Evolutionary conservation across 345 rosid species (phyloP).

Genomic region (Lepidium sativum): DNA sequence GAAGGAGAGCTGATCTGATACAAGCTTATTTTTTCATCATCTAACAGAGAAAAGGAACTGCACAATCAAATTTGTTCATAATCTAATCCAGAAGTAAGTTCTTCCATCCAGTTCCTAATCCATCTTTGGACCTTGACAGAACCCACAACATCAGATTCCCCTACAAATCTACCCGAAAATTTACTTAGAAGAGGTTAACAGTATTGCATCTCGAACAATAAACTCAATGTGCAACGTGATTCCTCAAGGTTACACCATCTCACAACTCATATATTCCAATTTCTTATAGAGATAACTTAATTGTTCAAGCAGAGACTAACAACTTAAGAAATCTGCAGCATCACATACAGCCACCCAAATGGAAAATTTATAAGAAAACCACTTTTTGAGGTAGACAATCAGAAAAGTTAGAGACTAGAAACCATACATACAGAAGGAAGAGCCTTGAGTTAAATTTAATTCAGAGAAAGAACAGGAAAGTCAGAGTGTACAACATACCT

Average conservation of each 20-base stretch:
- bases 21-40: background rate
- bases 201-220: background rate
- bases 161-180: background rate
- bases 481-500: constrained; percentile 1
- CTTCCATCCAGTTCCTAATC: background rate
- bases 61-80: background rate
- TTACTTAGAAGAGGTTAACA: background rate
- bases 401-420: background rate
- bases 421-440: background rate
- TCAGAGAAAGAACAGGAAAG: background rate
- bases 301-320: background rate
- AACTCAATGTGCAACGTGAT: background rate
- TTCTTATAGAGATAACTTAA: background rate
- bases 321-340: background rate
- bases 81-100: background rate
- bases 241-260: background rate
- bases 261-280: background rate
- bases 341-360: background rate
- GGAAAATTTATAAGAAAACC: background rate
- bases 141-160: background rate
- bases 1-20: background rate
- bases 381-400: background rate
- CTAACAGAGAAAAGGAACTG: background rate
- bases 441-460: background rate
- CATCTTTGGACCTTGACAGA: too few relatives aligned